Percentiles rank a stretch among this genome's conserved stretches.
These are phyloP conservation scores for Phytopythium kandeliae DNA, from an alignment of 352 stramenopile genomes.

Conservation along the genomic window DNA sequence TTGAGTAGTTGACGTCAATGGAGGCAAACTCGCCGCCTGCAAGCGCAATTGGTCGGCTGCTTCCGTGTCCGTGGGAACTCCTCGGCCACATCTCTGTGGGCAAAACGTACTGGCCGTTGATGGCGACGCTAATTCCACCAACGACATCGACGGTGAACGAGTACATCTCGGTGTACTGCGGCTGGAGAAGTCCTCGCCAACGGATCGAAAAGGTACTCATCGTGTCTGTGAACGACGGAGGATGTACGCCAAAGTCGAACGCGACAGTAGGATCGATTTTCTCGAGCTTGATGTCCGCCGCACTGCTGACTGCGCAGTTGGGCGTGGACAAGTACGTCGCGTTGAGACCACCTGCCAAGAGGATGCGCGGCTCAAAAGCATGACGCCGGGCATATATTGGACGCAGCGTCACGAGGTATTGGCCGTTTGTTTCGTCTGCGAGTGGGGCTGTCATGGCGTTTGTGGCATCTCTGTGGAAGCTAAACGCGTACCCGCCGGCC, in stretches of 20 bases:
- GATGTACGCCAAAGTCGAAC: constrained; percentile 39
- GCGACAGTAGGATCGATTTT: constrained; percentile 30
- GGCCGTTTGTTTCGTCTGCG: constrained; percentile 26
- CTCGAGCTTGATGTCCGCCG: constrained; percentile 18
- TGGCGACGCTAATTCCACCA: constrained; percentile 19
- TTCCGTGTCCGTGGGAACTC: constrained; percentile 8
- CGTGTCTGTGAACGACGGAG: constrained; percentile 25
- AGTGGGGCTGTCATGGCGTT: constrained; percentile 19
- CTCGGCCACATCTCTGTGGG: constrained; percentile 16
- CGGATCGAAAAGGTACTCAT: constrained; percentile 48
- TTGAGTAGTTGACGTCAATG: constrained; percentile 48
- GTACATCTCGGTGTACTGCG: constrained; percentile 50
- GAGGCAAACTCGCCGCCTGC: constrained; percentile 30
- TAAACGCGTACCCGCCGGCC: constrained; percentile 39
- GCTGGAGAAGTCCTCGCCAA: constrained; percentile 48
- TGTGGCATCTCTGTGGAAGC: constrained; percentile 14
- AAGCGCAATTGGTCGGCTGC: constrained; percentile 14
- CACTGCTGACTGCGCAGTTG: constrained; percentile 16
- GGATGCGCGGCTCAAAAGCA: constrained; percentile 37
- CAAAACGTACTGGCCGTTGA: constrained; percentile 11
- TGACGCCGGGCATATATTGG: constrained; percentile 18
- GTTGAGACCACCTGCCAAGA: constrained; percentile 53
- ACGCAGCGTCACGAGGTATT: constrained; percentile 30
- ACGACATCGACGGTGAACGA: constrained; percentile 36
- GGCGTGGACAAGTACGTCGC: constrained; percentile 35